phyloP scores from a whole-genome alignment of 2,329 filamentous ascomycete species.

The Alternaria angustiovoidea region DNA sequence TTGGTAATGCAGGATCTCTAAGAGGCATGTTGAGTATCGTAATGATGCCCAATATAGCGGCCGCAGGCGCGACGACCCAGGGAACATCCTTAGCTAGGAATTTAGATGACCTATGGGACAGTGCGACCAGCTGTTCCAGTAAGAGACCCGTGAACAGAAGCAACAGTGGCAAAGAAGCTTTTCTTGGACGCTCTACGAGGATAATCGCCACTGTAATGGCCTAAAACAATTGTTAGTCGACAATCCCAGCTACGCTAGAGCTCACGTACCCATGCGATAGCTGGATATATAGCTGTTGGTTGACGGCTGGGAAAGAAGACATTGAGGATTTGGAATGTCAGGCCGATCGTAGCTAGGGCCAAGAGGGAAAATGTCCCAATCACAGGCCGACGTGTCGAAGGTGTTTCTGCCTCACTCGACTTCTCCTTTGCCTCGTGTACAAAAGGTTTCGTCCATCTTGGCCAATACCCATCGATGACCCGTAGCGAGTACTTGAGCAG shows the following conservation, averaged over 20 bases:
- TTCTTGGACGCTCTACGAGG: conserved; percentile 51
- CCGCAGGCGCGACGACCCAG: conserved; percentile 44
- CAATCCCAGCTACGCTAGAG: background rate
- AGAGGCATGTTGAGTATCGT: conserved; percentile 74
- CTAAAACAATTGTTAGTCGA: conserved; percentile 40
- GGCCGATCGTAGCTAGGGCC: conserved; percentile 34
- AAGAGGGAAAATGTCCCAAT: conserved; percentile 37
- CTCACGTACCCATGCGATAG: conserved; percentile 45
- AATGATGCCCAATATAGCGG: conserved; percentile 59
- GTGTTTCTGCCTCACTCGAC: conserved; percentile 42
- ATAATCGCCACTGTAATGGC: conserved; percentile 47
- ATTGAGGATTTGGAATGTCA: conserved; percentile 37
- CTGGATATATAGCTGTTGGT: conserved; percentile 34
- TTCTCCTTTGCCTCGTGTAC: conserved; percentile 47
- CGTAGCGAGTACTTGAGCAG: conserved; percentile 48
- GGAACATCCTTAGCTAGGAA: conserved; percentile 46
- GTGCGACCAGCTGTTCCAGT: conserved; percentile 46
- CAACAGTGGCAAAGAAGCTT: conserved; percentile 52
- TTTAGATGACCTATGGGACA: conserved; percentile 30
- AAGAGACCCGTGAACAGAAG: conserved; percentile 47
- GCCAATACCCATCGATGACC: conserved; percentile 47
- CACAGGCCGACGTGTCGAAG: conserved; percentile 38
- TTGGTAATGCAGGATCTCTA: conserved; percentile 65
- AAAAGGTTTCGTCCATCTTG: conserved; percentile 63
- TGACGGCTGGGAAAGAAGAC: conserved; percentile 31